These are phyloP conservation scores for Flaveria robusta DNA, from an alignment of 129 eudicot genomes.

Conservation along the genomic window DNA sequence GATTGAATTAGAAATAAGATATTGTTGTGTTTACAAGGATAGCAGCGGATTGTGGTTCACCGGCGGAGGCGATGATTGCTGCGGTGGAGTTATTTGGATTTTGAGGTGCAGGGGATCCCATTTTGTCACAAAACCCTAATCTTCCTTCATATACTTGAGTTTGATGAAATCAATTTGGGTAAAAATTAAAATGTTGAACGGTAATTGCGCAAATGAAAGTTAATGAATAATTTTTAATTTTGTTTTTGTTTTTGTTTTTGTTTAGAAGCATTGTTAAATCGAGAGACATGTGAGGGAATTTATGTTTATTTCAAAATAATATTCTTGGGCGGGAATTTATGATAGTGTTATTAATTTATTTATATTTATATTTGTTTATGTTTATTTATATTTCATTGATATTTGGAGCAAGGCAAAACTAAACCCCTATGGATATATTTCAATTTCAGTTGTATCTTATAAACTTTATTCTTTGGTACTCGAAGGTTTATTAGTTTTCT, in stretches of 20 bases:
- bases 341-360: background rate
- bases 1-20: conserved; percentile 6
- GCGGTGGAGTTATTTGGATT: conserved; percentile 27
- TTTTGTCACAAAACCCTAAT: conserved; percentile 34
- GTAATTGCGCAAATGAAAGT: background rate
- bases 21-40: conserved; percentile 26
- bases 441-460: too few relatives aligned
- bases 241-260: too few relatives aligned
- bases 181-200: conserved; percentile 22
- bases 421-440: conserved; percentile 6
- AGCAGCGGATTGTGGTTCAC: conserved; percentile 16
- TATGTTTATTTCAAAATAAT: conserved; percentile 28
- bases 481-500: too few relatives aligned
- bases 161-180: conserved; percentile 19
- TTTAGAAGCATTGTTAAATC: conserved; percentile 21
- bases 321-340: conserved; percentile 39
- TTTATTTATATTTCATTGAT: background rate
- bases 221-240: background rate
- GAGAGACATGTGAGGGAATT: conserved; percentile 23
- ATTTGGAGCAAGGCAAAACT: background rate
- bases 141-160: conserved; percentile 18
- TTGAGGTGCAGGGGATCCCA: conserved; percentile 32
- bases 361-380: background rate
- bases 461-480: too few relatives aligned
- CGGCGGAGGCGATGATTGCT: conserved; percentile 34